Evolutionary conservation across 352 stramenopile species (phyloP).

Genomic region (Phytophthora fragariaefolia): DNA sequence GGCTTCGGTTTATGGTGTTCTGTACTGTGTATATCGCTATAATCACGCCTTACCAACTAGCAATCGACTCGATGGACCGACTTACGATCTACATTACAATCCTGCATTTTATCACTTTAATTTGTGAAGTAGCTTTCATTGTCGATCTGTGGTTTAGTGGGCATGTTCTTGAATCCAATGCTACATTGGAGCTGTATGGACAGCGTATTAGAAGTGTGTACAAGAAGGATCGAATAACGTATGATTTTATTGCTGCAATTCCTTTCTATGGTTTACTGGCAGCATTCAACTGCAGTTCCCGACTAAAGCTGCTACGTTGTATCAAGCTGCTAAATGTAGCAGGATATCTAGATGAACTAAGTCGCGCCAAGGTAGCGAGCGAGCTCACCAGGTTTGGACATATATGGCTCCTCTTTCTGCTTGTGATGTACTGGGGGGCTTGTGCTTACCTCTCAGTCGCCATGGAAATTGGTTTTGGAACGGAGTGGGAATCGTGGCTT

Average conservation of each 20-base stretch:
- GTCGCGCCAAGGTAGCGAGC: constrained; percentile 55
- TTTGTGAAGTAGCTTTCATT: constrained; percentile 52
- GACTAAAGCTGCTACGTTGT: constrained; percentile 48
- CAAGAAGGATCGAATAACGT: constrained; percentile 46
- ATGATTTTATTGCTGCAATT: constrained; percentile 45
- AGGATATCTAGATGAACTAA: constrained; percentile 61
- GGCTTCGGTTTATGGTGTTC: constrained; percentile 41
- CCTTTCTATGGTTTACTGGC: constrained; percentile 51
- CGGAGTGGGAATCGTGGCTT: constrained; percentile 60
- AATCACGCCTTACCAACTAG: constrained; percentile 54
- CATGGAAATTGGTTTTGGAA: constrained; percentile 46
- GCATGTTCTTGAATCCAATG: constrained; percentile 32
- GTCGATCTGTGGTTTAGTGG: constrained; percentile 56
- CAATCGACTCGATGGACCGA: constrained; percentile 42
- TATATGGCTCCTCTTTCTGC: constrained; percentile 61
- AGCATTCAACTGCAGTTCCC: constrained; percentile 37
- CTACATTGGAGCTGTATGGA: constrained; percentile 61
- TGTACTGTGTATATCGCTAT: constrained; percentile 47
- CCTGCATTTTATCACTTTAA: constrained; percentile 23
- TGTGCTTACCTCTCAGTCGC: constrained; percentile 58
- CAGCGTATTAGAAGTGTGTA: constrained; percentile 43
- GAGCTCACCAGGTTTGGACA: constrained; percentile 60
- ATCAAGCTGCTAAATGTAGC: constrained; percentile 62
- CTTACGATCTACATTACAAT: constrained; percentile 9
- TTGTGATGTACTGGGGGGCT: constrained; percentile 68